Base-by-base conservation (phyloP, 2,329 filamentous ascomycete species). In the Aspergillus sp. region DNA sequence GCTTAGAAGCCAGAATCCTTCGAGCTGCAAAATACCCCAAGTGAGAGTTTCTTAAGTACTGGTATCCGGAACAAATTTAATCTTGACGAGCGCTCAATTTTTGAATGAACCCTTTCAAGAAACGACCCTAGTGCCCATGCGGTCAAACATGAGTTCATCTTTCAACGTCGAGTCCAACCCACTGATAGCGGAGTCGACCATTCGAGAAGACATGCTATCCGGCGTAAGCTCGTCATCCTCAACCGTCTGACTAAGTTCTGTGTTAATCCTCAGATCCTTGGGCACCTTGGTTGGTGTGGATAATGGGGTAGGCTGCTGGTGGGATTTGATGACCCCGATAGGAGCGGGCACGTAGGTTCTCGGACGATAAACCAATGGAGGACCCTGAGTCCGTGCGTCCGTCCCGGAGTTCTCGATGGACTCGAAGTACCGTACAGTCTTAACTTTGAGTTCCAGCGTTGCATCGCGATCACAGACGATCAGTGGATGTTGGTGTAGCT, bases 401-500 rank as follows among this genome's bases (percentile, higher is more conserved):
- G 77, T 80, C 49, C 86, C 86, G 2, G 88, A 82, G 68, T 86
- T 82, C 73, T 90, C 87, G 67, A 90, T 89, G 62, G 84, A 87
- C 77, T 89, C 89, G 74, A 90, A 90, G 73, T 90, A 90, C 79
- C 83, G 84, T 68, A 90, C 88, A 0, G 88, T 90, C 80, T 90
- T 90, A 62, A 90, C 88, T 72, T 88, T 87, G 54, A 91, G 78
- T 73, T 90, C 88, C 14, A 89, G 78, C 1, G 88, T 91, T 16
- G 88, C 88, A 71, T 94, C 90, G 68, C 94, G 90, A 69, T 96
- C 91, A 50, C 90, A 90, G 10, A 94, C 90, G 65, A 95, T 87
- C 82, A 95, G 87, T 55, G 91, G 88, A 69, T 93, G 89, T 3
- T 87, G 88, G 74, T 95, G 91, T 63, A 94, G 79, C 73, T 96